Percentiles rank a stretch among this genome's conserved stretches.
Conservation (phyloP, 2,329 filamentous ascomycete genomes). For the Alternaria burnsii region DNA sequence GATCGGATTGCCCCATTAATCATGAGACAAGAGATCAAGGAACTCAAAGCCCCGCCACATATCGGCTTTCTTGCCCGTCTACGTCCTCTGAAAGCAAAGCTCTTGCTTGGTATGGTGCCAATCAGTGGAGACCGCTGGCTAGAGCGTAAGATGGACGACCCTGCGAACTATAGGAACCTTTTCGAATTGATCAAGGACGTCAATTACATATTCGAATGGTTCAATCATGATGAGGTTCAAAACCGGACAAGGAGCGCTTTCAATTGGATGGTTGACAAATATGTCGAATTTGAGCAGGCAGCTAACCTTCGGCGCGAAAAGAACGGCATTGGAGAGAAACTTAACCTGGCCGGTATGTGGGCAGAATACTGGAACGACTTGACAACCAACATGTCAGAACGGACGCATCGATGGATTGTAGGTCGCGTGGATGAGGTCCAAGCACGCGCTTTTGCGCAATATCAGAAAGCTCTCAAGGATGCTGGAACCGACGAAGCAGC, state of each 20-base stretch:
- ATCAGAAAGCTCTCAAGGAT: background rate
- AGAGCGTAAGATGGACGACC: slow-evolving; percentile 29
- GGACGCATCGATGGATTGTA: slow-evolving; percentile 28
- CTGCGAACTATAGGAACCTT: slow-evolving; percentile 24
- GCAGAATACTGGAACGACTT: slow-evolving; percentile 24
- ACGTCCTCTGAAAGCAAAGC: slow-evolving; percentile 19
- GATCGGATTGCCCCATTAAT: background rate
- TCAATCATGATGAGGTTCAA: slow-evolving; percentile 11
- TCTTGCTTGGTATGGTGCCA: slow-evolving; percentile 29
- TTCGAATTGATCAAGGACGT: slow-evolving; percentile 28
- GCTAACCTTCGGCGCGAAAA: slow-evolving; percentile 24
- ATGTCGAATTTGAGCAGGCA: slow-evolving; percentile 22
- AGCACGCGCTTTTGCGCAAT: background rate
- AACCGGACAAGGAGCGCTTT: slow-evolving; percentile 12
- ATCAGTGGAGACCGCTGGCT: slow-evolving; percentile 27
- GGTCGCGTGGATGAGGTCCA: slow-evolving; percentile 29
- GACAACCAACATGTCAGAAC: slow-evolving; percentile 17
- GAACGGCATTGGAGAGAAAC: slow-evolving; percentile 13
- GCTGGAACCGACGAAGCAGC: background rate
- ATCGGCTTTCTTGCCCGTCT: slow-evolving; percentile 16
- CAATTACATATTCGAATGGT: slow-evolving; percentile 20
- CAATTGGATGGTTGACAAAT: slow-evolving; percentile 20
- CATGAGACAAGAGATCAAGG: background rate
- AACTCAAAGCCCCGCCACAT: background rate
- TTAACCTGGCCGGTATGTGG: slow-evolving; percentile 31